Base-by-base conservation (phyloP, 23 red algal genomes). In the Gracilaria vermiculophylla region DNA sequence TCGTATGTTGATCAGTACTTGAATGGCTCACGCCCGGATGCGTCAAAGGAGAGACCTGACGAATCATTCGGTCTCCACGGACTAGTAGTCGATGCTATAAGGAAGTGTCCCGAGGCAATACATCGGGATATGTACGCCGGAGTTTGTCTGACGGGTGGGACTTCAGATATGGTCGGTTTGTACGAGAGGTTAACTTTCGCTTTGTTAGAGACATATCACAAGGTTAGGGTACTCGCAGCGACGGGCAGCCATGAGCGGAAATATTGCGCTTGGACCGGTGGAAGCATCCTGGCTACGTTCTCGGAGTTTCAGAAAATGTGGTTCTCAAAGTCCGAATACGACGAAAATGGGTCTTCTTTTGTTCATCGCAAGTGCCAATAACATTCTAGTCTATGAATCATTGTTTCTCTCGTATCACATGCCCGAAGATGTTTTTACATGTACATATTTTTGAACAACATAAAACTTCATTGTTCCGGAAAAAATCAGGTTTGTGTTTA, bases 271-370 rank as follows among this genome's bases (percentile, higher is more conserved):
- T 97, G 95, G 95, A 97, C 95, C 19, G 97, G 97, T 4, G 97
- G 87, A 51, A 94, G 90, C 28, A 99, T 99, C 42, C 70, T 99
- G 0, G 97, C 92, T 25, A 99, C 97, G 24, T 99, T 99, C 64
- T 66, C 78, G 21, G 97, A 99, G 62, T 95, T 95, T 86, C 97
- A 99, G 85, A 87, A 93, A 61, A 82, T 90, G 76, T 99, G 97
- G 97, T 79, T 99, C 45, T 87, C 92, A 7, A 86, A 84, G 48
- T 61, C 42, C 41, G 97, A 99, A 31, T 99, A 94, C 76, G 92
- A 93, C 25, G 97, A 99, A 70, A 73, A 81, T 37, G 87, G 87
- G 49, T 73, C 75, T 14, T 81, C 75, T 16, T 81, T 91, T 43
- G 76, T 91, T 31, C 87, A 91, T 64, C 54, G 76, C 4, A 91